Evolutionary conservation across 257 asterid genomes (phyloP), one percentile per base, ranked within the genome.

Genomic region (Ligustrum vulgare): DNA sequence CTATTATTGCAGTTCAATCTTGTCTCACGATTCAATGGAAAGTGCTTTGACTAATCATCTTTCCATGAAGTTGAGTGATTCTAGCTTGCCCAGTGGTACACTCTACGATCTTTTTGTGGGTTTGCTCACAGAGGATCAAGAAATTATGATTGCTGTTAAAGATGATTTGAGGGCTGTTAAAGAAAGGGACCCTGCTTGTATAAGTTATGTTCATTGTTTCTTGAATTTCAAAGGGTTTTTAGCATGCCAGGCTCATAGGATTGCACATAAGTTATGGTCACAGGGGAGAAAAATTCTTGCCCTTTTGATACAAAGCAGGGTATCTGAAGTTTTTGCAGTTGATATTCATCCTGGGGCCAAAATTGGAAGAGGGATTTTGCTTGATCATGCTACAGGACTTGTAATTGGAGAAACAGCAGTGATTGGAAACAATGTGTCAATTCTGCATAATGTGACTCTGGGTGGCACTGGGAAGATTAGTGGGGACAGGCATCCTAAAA

Each of bases 321-420:
- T 89, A 0, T 90, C 97, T 13, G 98, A 93, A 73, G 91, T 91
- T 2, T 93, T 90, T 68, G 89, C 96, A 0, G 96, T 93, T 49
- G 98, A 93, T 70, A 91, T 93, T 34, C 98, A 93, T 43, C 98
- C 97, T 0, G 98, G 96, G 47, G 97, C 98, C 5, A 85, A 75
- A 32, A 90, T 93, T 37, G 98, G 97, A 16, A 67, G 80, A n/a
- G 97, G 98, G 72, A 86, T 93, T 41, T 65, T 93, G 78, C 89
- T 93, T n/a, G 98, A 93, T 84, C 98, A 93, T 58, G 98, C 98
- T 0, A 91, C 97, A 0, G 98, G 98, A 13, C 81, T 93, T 0
- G 96, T 93, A 58, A 67, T 93, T 1, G 98, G 98, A 1, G 98
- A 93, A 60, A 93, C 98, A 3, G 94, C 97, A 0, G 96, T 93